Base-by-base conservation (phyloP, 441 rosid species). In the Omphalea diandra region DNA sequence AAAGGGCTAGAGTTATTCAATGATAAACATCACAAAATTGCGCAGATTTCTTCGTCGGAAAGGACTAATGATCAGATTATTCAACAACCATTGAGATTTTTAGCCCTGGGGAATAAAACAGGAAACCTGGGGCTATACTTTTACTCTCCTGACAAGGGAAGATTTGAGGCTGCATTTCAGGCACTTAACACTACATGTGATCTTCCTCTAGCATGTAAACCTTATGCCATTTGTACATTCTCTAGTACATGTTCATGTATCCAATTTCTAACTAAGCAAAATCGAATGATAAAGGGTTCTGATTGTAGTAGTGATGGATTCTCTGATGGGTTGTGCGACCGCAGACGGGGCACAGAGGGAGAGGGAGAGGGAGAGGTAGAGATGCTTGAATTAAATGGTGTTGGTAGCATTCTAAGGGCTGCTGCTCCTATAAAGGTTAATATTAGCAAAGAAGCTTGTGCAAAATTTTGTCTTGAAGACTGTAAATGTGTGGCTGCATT, bases 81-180 rank as follows among this genome's bases (percentile, higher is more conserved):
- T 47, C 84, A 80, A 7, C 84, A 55, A 27, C 85, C 86, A 5
- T 68, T 83, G 67, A 75, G 95, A 54, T 94, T 91, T 68, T 75
- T 94, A 73, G 86, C 92, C 15, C 60, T 94, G 36, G 85, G 84
- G 60, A 94, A 91, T 68, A 79, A 38, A 74, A 94, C 93, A 1
- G 97, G 97, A n/a, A 94, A 91, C 65, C 60, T 94, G 40, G 97
- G 90, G 26, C 86, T 94, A 2, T 94, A 86, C 52, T 83, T 82
- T 54, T 94, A 87, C 78, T 85, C 86, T n/a, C 78, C 84, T 1
- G 72, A 71, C 15, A 80, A 77, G 53, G 57, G 44, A 18, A 81
- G 65, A 2, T 94, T 94, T 52, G 86, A 82, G 75, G 85, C 91
- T 5, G 71, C 85, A 20, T 88, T 89, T 77, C 85, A 86, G 76